These are phyloP conservation scores for Coffea humblotiana DNA, from an alignment of 305 asterid species.

Conservation along the genomic window DNA sequence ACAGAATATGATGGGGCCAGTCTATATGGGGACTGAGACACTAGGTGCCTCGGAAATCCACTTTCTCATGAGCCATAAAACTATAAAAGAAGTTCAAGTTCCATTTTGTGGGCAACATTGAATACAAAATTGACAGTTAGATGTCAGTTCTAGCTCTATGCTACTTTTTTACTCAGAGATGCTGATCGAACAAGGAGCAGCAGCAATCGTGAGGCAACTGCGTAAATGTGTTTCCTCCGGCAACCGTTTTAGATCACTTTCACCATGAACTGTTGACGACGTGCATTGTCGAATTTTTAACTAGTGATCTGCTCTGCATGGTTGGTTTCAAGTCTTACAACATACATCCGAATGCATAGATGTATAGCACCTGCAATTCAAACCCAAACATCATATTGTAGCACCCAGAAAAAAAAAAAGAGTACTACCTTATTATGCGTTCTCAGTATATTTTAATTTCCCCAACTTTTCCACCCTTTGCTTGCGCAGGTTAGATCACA, in stretches of 20 bases:
- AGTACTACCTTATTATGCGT: not conserved
- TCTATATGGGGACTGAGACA: not conserved
- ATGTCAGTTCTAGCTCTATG: slow-evolving; percentile 15
- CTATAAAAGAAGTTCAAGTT: slow-evolving; percentile 6
- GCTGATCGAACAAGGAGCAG: not conserved
- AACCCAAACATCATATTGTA: not conserved
- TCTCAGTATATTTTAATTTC: not conserved
- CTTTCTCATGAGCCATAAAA: slow-evolving; percentile 5
- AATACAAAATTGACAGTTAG: slow-evolving; percentile 16
- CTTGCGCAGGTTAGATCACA: not conserved
- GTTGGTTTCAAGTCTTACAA: not conserved
- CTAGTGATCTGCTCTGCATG: not conserved
- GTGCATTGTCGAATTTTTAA: not conserved
- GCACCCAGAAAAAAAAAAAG: not conserved
- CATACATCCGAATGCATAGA: not conserved
- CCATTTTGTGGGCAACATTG: slow-evolving; percentile 12
- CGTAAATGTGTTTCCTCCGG: slow-evolving; percentile 2
- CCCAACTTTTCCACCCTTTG: not conserved
- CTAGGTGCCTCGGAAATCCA: slow-evolving; percentile 3
- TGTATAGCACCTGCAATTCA: not conserved
- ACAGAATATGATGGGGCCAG: not conserved
- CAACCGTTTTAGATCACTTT: slow-evolving; percentile 6
- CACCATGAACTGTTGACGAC: not conserved
- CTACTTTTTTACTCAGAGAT: not conserved
- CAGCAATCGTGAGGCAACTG: slow-evolving; percentile 1